Conservation (phyloP, 495 filamentous ascomycete species). For the Hyaloscypha finlandica region DNA sequence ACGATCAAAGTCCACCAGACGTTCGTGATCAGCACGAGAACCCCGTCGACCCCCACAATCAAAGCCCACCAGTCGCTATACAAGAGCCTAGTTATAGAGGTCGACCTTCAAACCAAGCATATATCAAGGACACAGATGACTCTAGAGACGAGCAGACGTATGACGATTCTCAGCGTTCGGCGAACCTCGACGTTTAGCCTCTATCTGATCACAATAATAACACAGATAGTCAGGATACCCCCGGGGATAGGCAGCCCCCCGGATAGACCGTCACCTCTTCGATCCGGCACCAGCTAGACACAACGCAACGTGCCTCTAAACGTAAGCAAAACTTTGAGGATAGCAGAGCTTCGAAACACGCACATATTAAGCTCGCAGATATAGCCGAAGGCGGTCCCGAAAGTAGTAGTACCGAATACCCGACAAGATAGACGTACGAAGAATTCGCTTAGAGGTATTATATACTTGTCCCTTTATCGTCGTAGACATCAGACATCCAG, state of each 20-base stretch:
- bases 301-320: slow-evolving; percentile 15
- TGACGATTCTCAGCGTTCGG: slow-evolving; percentile 21
- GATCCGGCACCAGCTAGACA: slow-evolving; percentile 18
- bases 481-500: slow-evolving; percentile 92
- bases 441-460: slow-evolving; percentile 98
- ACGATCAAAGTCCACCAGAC: too few relatives aligned
- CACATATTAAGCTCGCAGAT: slow-evolving; percentile 19
- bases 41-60: too few relatives aligned
- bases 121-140: slow-evolving; percentile 21
- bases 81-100: too few relatives aligned
- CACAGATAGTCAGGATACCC: slow-evolving; percentile 20
- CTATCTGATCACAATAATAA: slow-evolving; percentile 21
- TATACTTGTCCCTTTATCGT: slow-evolving; percentile 88
- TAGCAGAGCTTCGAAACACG: slow-evolving; percentile 15
- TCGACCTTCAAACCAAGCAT: too few relatives aligned
- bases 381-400: not conserved
- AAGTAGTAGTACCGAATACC: slow-evolving; percentile 68
- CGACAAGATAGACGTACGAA: slow-evolving; percentile 98
- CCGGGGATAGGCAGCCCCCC: slow-evolving; percentile 14
- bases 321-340: slow-evolving; percentile 18
- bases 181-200: slow-evolving; percentile 17
- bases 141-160: slow-evolving; percentile 14
- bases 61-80: too few relatives aligned
- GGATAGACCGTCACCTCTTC: slow-evolving; percentile 20
- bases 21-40: too few relatives aligned